Base-by-base conservation (phyloP, 768 basidiomycete genomes). In the Phaeolepiota aurea region DNA sequence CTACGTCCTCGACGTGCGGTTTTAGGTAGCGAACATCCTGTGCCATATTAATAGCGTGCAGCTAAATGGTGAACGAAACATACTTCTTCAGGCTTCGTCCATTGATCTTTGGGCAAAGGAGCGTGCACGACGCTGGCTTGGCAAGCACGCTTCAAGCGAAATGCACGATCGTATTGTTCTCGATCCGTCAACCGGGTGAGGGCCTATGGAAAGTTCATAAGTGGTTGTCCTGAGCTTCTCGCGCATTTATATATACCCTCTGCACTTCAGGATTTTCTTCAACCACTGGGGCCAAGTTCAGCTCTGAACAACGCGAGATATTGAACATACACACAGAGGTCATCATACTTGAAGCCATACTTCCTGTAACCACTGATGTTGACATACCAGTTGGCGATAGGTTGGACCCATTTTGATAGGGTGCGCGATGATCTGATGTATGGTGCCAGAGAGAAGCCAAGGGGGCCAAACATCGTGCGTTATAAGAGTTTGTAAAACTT, bases 21-120 rank as follows among this genome's bases (percentile, higher is more conserved):
- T 70, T 74, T 52, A 98, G 79, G 75, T 96, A 98, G 44, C 91
- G 87, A 47, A 74, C 61, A 59, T 98, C 94, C 94, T 97, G 62
- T 16, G 19, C 13, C 43, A 45, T 7, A 45, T 45, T 21, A 44
- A 20, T 30, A 44, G 15, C 42, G 19, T 16, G 18, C 20, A 20
- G 3, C 22, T 13, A 37, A 12, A 2, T 18, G 15, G 42, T 13
- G 19, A 44, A 41, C 34, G 21, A 9, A 10, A 44, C 51, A 56
- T 53, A 96, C 94, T 64, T 96, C 83, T 46, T 76, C 73, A 1
- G 76, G 65, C 44, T 73, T 76, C 37, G 73, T 67, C 90, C 89
- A 92, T 57, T 90, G 68, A 14, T 81, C 80, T 60, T 87, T 84
- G 44, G 89, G 76, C 13, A 98, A 74, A 19, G 78, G 71, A 37